phyloP scores from a whole-genome alignment of 2,329 filamentous ascomycete species.

The Emericellopsis atlantica region DNA sequence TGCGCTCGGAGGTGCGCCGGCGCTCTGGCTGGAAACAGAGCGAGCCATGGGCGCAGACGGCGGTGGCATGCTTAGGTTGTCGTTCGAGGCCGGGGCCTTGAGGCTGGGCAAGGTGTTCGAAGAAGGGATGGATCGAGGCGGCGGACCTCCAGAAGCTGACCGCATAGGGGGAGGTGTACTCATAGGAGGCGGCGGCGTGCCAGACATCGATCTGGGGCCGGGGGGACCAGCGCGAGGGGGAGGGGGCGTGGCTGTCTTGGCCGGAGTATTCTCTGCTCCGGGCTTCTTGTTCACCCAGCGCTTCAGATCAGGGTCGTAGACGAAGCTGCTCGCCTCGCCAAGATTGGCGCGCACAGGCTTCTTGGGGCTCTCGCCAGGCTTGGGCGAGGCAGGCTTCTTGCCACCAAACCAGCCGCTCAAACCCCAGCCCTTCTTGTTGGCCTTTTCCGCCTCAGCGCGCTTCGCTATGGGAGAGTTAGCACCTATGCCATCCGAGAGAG shows the following conservation, averaged over 20 bases:
- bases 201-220: slow-evolving; percentile 34
- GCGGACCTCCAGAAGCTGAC: slow-evolving; percentile 8
- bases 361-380: slow-evolving; percentile 25
- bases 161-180: slow-evolving; percentile 18
- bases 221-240: slow-evolving; percentile 48
- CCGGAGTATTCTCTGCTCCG: slow-evolving; percentile 47
- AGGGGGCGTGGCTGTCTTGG: slow-evolving; percentile 59
- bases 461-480: slow-evolving; percentile 34
- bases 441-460: slow-evolving; percentile 36
- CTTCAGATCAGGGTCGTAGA: slow-evolving; percentile 91
- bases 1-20: slow-evolving; percentile 24
- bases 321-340: slow-evolving; percentile 84
- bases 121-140: slow-evolving; percentile 16
- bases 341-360: slow-evolving; percentile 85
- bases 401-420: slow-evolving; percentile 78
- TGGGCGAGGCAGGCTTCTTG: slow-evolving; percentile 35
- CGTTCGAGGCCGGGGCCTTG: slow-evolving; percentile 17
- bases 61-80: slow-evolving; percentile 22
- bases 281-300: slow-evolving; percentile 98
- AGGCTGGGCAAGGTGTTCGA: slow-evolving; percentile 17
- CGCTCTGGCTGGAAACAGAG: slow-evolving; percentile 33
- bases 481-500: not conserved
- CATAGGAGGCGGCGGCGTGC: slow-evolving; percentile 33
- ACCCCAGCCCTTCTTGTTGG: slow-evolving; percentile 59
- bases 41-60: slow-evolving; percentile 23